Evolutionary conservation across 768 basidiomycete genomes (phyloP), one percentile per base, ranked within the genome.

Genomic region (Amanita polypyramis): DNA sequence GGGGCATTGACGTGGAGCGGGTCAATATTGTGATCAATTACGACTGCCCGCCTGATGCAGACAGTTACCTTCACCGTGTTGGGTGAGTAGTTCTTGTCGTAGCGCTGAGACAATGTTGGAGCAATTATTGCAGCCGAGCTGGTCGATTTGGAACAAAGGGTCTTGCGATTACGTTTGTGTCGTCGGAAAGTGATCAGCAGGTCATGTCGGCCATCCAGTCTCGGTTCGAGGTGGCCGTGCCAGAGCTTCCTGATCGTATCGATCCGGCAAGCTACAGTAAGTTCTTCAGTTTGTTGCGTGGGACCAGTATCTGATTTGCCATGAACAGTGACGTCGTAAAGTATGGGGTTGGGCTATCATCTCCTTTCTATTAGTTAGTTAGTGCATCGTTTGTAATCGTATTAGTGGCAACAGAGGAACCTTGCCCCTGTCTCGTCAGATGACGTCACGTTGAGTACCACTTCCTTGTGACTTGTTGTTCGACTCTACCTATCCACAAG

Each of bases 11-110:
- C 70, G 95, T 99, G 17, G 96, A 99, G 65, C 92, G 96, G 52
- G 96, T 99, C 58, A 99, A 99, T 69, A 97, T 98, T 50, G 96
- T 99, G 43, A 79, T 99, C 71, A 99, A 99, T 68, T 99, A 99
- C 62, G 96, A 99, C 60, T 92, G 87, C 53, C 93, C 96, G 34
- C 80, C 85, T 33, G 96, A 99, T 58, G 95, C 96, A 17, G 96
- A 99, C 68, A 94, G 89, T 53, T 99, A 99, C 64, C 77, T 99
- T 38, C 96, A 99, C 65, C 87, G 96, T 67, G 96, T 99, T 51
- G 96, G 88, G 85, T 87, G 59, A 33, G 82, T 68, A 10, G n/a
- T 43, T 37, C 32, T 15, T 43, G 8, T n/a, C 21, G 7, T 8
- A n/a, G 5, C 17, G n/a, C 32, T 29, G 21, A n/a, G 23, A 11